These are phyloP conservation scores for Blastobotrys peoriensis DNA, from an alignment of 805 yeast species.

Conservation along the genomic window DNA sequence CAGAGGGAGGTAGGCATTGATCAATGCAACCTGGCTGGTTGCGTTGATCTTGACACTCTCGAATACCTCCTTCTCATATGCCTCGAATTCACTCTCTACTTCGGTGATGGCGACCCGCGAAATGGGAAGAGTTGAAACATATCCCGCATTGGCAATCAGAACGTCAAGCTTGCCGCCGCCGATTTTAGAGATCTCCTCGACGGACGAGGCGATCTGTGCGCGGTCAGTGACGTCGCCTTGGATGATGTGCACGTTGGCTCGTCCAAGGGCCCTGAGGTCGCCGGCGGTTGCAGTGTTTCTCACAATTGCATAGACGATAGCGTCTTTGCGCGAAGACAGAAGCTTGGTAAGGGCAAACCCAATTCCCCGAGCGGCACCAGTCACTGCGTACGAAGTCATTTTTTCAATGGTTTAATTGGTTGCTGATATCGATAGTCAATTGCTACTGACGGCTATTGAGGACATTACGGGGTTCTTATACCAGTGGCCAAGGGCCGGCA, in stretches of 20 bases:
- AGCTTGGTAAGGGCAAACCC: constrained; percentile 29
- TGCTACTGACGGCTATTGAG: neutral
- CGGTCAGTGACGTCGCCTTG: constrained; percentile 21
- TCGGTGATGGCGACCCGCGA: constrained; percentile 8
- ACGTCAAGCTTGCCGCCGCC: constrained; percentile 23
- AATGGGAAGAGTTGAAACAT: neutral
- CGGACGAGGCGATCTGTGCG: constrained; percentile 12
- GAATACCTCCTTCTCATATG: neutral
- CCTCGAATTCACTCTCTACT: neutral
- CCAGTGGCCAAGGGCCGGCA: too few species aligned
- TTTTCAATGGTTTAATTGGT: constrained; percentile 1
- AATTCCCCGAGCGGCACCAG: constrained; percentile 36
- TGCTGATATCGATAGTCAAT: constrained; percentile 3
- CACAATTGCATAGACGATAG: constrained; percentile 24
- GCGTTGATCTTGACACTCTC: constrained; percentile 2
- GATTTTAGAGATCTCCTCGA: constrained; percentile 11
- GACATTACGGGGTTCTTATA: too few species aligned
- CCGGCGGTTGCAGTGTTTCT: constrained; percentile 13
- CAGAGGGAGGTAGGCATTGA: constrained; percentile 10
- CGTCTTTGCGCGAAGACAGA: constrained; percentile 20
- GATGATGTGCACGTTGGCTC: constrained; percentile 23
- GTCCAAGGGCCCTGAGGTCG: constrained; percentile 7
- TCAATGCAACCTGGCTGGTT: neutral
- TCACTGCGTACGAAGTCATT: constrained; percentile 27
- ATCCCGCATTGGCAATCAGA: constrained; percentile 27